Evolutionary conservation across 306 rosid genomes (phyloP).

Genomic region (Echinosophora koreensis): DNA sequence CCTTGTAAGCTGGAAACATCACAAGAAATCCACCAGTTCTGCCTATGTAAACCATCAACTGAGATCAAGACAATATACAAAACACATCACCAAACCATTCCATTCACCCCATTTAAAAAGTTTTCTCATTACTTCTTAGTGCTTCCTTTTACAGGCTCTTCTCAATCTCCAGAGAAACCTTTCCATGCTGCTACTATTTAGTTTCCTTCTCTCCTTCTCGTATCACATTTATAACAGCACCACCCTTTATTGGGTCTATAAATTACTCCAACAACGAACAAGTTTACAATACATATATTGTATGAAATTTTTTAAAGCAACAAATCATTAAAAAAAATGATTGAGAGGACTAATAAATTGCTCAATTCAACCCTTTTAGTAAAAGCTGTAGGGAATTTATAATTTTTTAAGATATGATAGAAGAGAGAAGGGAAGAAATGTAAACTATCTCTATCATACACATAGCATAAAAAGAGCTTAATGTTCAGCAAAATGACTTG

Average conservation of each 20-base stretch:
- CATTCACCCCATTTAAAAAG: conserved; percentile 9
- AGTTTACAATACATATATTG: conserved; percentile 6
- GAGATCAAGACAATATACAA: conserved; percentile 1
- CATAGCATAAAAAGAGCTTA: conserved; percentile 13
- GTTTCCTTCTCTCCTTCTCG: conserved; percentile 32
- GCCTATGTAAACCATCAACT: conserved; percentile 19
- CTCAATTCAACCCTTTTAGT: conserved; percentile 22
- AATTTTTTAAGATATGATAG: conserved; percentile 6
- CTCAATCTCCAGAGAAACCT: conserved; percentile 34
- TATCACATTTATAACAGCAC: conserved; percentile 36
- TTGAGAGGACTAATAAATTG: background rate
- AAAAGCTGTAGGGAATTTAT: background rate
- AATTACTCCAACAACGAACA: conserved; percentile 24
- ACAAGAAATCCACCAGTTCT: background rate
- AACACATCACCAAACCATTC: conserved; percentile 37
- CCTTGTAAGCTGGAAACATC: conserved; percentile 9
- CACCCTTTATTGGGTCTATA: conserved; percentile 24
- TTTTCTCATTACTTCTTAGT: background rate
- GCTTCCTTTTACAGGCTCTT: conserved; percentile 29
- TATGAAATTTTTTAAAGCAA: conserved; percentile 27
- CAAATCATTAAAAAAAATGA: conserved; percentile 1
- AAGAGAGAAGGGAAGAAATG: background rate
- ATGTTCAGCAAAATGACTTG: conserved; percentile 28
- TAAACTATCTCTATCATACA: conserved; percentile 17
- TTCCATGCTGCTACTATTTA: conserved; percentile 1